Base-by-base conservation (phyloP, 768 basidiomycete genomes). In the Auricularia sp. region DNA sequence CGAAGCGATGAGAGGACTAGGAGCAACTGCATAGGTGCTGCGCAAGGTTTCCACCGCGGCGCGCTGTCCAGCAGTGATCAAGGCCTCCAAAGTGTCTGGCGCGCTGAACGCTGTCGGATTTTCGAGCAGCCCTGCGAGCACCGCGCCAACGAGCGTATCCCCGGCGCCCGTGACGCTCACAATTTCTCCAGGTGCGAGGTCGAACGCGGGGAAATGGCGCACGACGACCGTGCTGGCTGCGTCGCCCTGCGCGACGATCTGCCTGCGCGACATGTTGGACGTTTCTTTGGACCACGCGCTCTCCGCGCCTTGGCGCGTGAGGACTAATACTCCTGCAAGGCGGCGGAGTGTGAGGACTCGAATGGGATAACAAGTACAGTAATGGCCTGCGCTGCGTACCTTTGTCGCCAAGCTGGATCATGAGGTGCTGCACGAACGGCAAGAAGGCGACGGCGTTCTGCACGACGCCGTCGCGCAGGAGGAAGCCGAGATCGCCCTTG, bases 91-190 rank as follows among this genome's bases (percentile, higher is more conserved):
- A 2, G 75, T 68, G 3, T 66, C 64, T 12, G 81, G 83, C 63
- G 78, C 74, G n/a, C 77, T 73, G 65, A 89, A 83, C 3, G 76
- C 71, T 29, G 72, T 68, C 10, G 78, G 80, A 34, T 74, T 69
- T 23, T 78, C 68, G 5, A 78, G 73, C 12, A 93, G 74, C 8
- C 78, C 77, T 4, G 92, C 88, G n/a, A 95, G 74, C 36, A 97
- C 71, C 1, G 88, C 84, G 5, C 94, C 95, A 1, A 91, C 93
- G 33, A 97, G 82, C 3, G 91, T 87, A 75, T 98, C 95, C 0
- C 95, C 95, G 1, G 91, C 94, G 1, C 96, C 96, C 0, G 95
- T 98, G 8, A 92, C 91, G 68, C 87, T 94, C 23, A 87, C 75
- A 10, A 78, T 69, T 33, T 72, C 69, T 16, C 72, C 71, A 5